Evolutionary conservation across 345 rosid species (phyloP).

Genomic region (Boechera retrofracta): DNA sequence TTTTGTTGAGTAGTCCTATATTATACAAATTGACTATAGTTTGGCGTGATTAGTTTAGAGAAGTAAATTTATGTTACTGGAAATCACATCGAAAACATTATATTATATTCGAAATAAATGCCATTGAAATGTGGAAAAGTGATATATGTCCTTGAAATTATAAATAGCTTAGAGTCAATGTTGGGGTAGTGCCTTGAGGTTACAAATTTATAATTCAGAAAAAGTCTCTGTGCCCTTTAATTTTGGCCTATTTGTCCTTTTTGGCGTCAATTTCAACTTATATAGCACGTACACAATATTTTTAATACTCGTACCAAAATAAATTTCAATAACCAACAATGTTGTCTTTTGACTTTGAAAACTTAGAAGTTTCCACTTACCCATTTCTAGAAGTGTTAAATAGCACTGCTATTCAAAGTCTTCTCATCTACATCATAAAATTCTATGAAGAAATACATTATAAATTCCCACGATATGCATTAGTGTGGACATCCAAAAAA

Average conservation of each 20-base stretch:
- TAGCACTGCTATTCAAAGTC: slow-evolving; percentile 23
- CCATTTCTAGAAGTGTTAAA: slow-evolving; percentile 32
- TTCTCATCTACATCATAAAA: slow-evolving; percentile 11
- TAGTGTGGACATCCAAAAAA: not conserved
- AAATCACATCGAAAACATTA: slow-evolving; percentile 30
- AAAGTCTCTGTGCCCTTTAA: slow-evolving; percentile 30
- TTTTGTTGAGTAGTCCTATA: not conserved
- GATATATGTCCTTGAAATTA: slow-evolving; percentile 28
- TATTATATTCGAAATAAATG: slow-evolving; percentile 13
- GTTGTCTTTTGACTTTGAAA: slow-evolving; percentile 43
- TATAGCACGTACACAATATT: slow-evolving; percentile 37
- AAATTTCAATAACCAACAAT: slow-evolving; percentile 44
- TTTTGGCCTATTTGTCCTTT: slow-evolving; percentile 29
- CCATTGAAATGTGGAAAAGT: slow-evolving; percentile 39
- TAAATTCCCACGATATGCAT: not conserved
- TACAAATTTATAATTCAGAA: slow-evolving; percentile 23
- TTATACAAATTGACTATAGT: slow-evolving; percentile 26
- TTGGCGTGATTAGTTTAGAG: slow-evolving; percentile 22
- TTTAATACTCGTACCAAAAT: slow-evolving; percentile 10
- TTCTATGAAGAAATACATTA: not conserved
- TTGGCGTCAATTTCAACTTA: slow-evolving; percentile 30
- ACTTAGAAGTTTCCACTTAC: slow-evolving; percentile 36
- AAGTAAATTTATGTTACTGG: not conserved
- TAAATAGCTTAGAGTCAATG: slow-evolving; percentile 34
- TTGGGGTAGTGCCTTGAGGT: slow-evolving; percentile 43